Percentiles rank a stretch among this genome's conserved stretches.
Evolutionary conservation across 2,329 filamentous ascomycete genomes (phyloP).

Genomic region (Pestalotiopsis sp.): DNA sequence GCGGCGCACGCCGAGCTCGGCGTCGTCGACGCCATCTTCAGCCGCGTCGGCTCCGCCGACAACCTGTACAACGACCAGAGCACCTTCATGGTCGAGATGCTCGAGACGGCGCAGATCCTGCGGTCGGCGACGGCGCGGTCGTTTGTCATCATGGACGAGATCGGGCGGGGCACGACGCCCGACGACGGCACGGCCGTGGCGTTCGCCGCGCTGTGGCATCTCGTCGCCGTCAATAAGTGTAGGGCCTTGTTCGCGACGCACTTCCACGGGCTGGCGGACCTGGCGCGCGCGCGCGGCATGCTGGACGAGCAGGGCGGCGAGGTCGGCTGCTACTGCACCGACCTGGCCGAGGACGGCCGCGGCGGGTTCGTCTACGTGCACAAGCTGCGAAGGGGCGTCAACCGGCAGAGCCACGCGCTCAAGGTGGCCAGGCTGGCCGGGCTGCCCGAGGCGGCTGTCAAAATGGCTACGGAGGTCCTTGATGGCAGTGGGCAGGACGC

Average conservation of each 20-base stretch:
- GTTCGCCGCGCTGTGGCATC: conserved; percentile 84
- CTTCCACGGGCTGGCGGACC: conserved; percentile 83
- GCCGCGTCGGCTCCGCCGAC: conserved; percentile 89
- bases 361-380: conserved; percentile 87
- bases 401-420: conserved; percentile 84
- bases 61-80: conserved; percentile 94
- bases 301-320: conserved; percentile 33
- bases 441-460: conserved; percentile 73
- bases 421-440: conserved; percentile 93
- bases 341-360: conserved; percentile 74
- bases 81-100: conserved; percentile 99
- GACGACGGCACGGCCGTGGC: conserved; percentile 90
- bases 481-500: conserved; percentile 5
- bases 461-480: conserved; percentile 66
- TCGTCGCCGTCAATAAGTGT: conserved; percentile 77
- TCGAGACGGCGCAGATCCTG: conserved; percentile 91
- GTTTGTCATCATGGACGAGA: conserved; percentile 98
- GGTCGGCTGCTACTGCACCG: conserved; percentile 84
- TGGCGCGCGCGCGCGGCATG: conserved; percentile 61
- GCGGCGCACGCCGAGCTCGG: conserved; percentile 85
- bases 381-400: conserved; percentile 78
- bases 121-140: conserved; percentile 80
- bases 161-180: conserved; percentile 91
- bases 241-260: conserved; percentile 92
- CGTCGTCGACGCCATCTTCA: conserved; percentile 95